Evolutionary conservation across 1,139 yeast species (phyloP), one percentile per base, ranked within the genome.

Genomic region (Diutina pseudorugosa): DNA sequence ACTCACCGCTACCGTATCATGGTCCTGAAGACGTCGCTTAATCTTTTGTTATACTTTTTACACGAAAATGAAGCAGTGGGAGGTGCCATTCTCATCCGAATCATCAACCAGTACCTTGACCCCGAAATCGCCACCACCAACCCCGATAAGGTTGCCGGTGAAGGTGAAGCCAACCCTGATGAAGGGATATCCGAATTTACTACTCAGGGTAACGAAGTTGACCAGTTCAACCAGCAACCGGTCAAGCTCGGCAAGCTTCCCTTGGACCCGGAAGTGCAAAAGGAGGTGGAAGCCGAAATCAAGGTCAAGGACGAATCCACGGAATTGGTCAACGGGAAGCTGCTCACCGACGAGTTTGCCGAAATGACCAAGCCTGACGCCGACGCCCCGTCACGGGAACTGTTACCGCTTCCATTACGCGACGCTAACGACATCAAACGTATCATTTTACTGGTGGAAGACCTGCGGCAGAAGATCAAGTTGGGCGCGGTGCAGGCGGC

Each of bases 61-160:
- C 95, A 89, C 64, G 98, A 93, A 63, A 88, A 89, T 62, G 98
- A 90, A 67, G 86, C 88, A 8, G 84, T 84, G 52, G 98, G 98
- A 42, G 98, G 98, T 3, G 85, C 94, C 2, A 78, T 91, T 50
- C 74, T 91, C 53, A 88, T 93, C 53, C 75, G 96, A 58, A 77
- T 90, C 53, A 83, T 94, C 57, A 93, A 93, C 68, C 93, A 90
- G 67, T 83, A 89, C 64, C 75, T 94, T 59, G 83, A 87, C 55
- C 85, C 95, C 11, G 76, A 81, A 19, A 75, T 79, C 19, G 74
- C 79, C 8, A 73, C 78, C 47, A 60, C 63, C 9, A 65, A 71
- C 56, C 76, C 77, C 4, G 78, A 73, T 57, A 73, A 60, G 70
- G 73, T 65, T 58, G 76, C 63, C 59, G 74, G 60, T 47, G 76